Conservation (phyloP, 2,329 filamentous ascomycete species). For the Epichloe scottii region DNA sequence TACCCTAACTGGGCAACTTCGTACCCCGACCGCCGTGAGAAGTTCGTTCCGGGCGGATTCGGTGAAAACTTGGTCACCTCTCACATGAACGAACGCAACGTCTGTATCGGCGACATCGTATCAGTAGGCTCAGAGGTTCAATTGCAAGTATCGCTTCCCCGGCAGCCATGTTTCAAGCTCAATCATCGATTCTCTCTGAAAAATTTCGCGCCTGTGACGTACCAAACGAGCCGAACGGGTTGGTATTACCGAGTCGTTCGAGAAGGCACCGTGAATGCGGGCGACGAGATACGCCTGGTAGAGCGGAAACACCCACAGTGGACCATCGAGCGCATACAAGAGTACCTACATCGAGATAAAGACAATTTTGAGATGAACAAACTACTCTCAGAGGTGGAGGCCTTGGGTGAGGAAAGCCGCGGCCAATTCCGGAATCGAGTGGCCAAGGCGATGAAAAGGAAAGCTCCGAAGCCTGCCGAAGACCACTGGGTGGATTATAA, state of each 20-base stretch:
- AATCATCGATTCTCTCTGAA: conserved; percentile 54
- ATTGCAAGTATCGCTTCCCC: conserved; percentile 47
- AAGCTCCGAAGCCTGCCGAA: conserved; percentile 9
- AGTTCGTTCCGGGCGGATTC: conserved; percentile 46
- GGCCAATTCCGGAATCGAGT: conserved; percentile 38
- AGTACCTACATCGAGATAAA: conserved; percentile 45
- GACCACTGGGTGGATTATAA: conserved; percentile 32
- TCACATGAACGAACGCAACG: conserved; percentile 48
- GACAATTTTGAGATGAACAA: conserved; percentile 38
- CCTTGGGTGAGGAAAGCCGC: conserved; percentile 35
- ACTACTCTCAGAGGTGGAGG: conserved; percentile 37
- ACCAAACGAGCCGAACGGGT: conserved; percentile 44
- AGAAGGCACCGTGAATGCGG: conserved; percentile 39
- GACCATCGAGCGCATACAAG: conserved; percentile 51
- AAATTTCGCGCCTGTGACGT: conserved; percentile 47
- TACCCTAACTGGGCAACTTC: conserved; percentile 42
- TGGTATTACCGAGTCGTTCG: conserved; percentile 54
- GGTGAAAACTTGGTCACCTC: conserved; percentile 51
- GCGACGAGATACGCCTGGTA: conserved; percentile 43
- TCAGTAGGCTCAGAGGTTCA: conserved; percentile 36
- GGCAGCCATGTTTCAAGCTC: conserved; percentile 53
- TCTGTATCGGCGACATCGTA: conserved; percentile 52
- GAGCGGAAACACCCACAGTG: conserved; percentile 44
- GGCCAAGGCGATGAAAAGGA: conserved; percentile 29
- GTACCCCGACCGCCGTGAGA: conserved; percentile 35